phyloP scores from a whole-genome alignment of 164 flowering plant species.

The Tetracentron sinense region DNA sequence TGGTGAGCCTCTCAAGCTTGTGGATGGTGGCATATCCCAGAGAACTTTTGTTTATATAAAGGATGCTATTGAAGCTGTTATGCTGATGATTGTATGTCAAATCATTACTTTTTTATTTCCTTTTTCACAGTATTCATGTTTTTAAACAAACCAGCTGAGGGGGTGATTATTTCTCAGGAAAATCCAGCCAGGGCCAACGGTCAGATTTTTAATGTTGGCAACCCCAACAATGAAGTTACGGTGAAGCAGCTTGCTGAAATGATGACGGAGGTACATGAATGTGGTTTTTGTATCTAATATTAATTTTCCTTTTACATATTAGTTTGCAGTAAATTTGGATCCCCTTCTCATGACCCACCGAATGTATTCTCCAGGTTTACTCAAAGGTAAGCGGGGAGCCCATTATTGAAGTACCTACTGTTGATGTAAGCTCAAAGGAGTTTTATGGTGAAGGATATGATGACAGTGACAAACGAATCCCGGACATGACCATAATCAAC shows the following conservation, averaged over 20 bases:
- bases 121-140: not conserved
- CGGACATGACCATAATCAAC: slow-evolving; percentile 96
- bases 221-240: slow-evolving; percentile 92
- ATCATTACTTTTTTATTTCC: not conserved
- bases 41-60: slow-evolving; percentile 62
- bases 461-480: slow-evolving; percentile 92
- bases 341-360: not conserved
- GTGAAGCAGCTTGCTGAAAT: slow-evolving; percentile 90
- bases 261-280: slow-evolving; percentile 67
- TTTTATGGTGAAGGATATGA: slow-evolving; percentile 98
- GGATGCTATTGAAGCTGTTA: slow-evolving; percentile 73
- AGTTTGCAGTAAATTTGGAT: not conserved
- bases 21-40: slow-evolving; percentile 67
- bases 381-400: slow-evolving; percentile 83
- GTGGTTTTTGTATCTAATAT: no score
- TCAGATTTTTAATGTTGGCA: slow-evolving; percentile 86
- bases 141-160: not conserved
- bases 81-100: slow-evolving; percentile 56
- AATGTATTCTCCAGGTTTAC: slow-evolving; percentile 49
- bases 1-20: slow-evolving; percentile 64
- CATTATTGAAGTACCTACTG: slow-evolving; percentile 60
- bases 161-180: slow-evolving; percentile 42
- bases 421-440: slow-evolving; percentile 91
- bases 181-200: slow-evolving; percentile 85
- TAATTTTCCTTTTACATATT: not conserved